Percentiles rank a stretch among this genome's conserved stretches.
These are phyloP conservation scores for Hebeloma cylindrosporum DNA, from an alignment of 768 basidiomycete species.

Conservation along the genomic window DNA sequence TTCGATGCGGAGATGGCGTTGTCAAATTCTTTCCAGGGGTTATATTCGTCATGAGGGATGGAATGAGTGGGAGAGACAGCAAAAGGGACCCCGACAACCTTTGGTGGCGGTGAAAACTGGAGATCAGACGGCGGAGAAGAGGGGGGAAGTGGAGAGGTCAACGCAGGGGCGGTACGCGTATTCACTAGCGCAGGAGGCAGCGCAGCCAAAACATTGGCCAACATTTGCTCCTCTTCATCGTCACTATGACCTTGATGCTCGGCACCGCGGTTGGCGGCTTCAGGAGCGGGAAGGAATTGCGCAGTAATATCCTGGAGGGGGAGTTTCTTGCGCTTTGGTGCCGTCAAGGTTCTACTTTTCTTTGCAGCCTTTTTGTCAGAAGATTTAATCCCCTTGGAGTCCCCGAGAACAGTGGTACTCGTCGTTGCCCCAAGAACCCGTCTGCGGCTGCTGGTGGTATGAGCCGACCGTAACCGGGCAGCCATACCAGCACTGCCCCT, in stretches of 20 bases:
- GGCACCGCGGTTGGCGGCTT: constrained; percentile 28
- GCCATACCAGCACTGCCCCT: constrained; percentile 6
- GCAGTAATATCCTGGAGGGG: constrained; percentile 37
- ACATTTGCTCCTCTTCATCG: constrained; percentile 5
- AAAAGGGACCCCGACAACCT: constrained; percentile 4
- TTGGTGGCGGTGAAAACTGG: background rate
- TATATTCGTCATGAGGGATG: constrained; percentile 8
- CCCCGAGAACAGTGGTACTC: constrained; percentile 6
- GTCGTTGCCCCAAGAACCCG: constrained; percentile 13
- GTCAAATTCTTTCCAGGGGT: constrained; percentile 27
- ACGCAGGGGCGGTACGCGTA: constrained; percentile 3
- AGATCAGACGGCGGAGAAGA: constrained; percentile 34
- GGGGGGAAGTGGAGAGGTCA: constrained; percentile 34
- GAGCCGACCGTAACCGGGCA: constrained; percentile 17
- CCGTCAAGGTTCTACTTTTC: constrained; percentile 22
- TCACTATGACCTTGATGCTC: constrained; percentile 8
- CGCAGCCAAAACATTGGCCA: constrained; percentile 10
- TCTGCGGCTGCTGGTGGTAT: constrained; percentile 14
- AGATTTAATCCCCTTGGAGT: background rate
- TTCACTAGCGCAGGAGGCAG: constrained; percentile 5
- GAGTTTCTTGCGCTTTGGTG: constrained; percentile 28
- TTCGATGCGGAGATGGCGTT: constrained; percentile 11
- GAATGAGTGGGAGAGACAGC: constrained; percentile 10
- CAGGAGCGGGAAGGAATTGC: constrained; percentile 29
- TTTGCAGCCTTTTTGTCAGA: constrained; percentile 5